These are phyloP conservation scores for Isabelozyma rhagii DNA, from an alignment of 805 yeast species.

Conservation along the genomic window DNA sequence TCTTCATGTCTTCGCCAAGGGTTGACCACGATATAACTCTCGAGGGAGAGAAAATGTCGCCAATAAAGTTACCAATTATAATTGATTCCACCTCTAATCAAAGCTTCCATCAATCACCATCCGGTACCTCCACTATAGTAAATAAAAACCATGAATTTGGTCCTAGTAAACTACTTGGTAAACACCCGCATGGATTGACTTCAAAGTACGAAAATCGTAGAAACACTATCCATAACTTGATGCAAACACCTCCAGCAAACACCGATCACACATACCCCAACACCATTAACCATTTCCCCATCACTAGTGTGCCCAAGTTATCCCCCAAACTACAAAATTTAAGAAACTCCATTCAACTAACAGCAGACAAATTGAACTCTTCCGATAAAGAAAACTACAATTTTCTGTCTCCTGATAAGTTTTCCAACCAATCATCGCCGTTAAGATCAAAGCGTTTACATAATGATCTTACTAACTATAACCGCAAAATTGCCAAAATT, in stretches of 20 bases:
- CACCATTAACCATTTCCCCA: neutral
- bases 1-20: constrained; percentile 7
- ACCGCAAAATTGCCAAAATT: neutral
- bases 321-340: neutral
- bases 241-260: constrained; percentile 1
- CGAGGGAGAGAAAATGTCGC: constrained; percentile 13
- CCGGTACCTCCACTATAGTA: neutral
- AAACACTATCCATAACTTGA: constrained; percentile 14
- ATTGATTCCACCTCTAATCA: neutral
- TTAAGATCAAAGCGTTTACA: neutral
- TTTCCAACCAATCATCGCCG: neutral
- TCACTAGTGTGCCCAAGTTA: neutral
- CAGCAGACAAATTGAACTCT: neutral
- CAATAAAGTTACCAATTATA: constrained; percentile 10
- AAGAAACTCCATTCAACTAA: neutral
- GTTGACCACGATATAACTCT: constrained; percentile 2
- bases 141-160: neutral
- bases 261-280: neutral
- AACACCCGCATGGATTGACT: constrained; percentile 46
- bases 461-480: neutral
- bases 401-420: neutral
- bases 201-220: constrained; percentile 33
- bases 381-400: neutral
- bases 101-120: neutral
- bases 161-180: constrained; percentile 1